These are phyloP conservation scores for Flueggea neowawraea DNA, from an alignment of 441 rosid genomes.

Conservation along the genomic window DNA sequence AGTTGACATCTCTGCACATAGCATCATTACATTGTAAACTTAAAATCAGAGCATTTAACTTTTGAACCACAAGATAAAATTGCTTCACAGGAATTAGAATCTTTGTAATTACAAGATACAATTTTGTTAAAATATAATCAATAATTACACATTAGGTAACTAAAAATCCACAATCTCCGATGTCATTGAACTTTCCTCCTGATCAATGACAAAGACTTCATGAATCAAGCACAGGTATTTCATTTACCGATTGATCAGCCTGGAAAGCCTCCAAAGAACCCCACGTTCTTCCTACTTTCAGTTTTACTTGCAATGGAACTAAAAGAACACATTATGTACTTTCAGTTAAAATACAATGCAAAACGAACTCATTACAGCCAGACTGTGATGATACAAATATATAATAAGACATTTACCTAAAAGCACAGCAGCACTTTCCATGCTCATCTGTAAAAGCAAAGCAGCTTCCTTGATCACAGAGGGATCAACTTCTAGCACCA, in stretches of 20 bases:
- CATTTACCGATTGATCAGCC: slow-evolving; percentile 33
- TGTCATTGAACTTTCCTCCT: slow-evolving; percentile 1
- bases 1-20: too few relatives aligned
- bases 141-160: slow-evolving; percentile 1
- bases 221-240: slow-evolving; percentile 17
- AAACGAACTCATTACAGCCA: background rate
- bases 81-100: too few relatives aligned
- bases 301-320: slow-evolving; percentile 91
- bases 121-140: background rate
- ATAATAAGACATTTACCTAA: slow-evolving; percentile 43
- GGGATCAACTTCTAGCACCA: slow-evolving; percentile 88
- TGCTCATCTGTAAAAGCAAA: slow-evolving; percentile 55
- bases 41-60: too few relatives aligned
- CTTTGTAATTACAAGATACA: background rate
- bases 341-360: slow-evolving; percentile 5
- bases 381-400: background rate
- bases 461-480: slow-evolving; percentile 76
- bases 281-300: slow-evolving; percentile 93
- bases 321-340: slow-evolving; percentile 18
- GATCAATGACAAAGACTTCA: slow-evolving; percentile 9
- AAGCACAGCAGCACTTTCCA: slow-evolving; percentile 84
- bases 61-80: background rate
- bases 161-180: slow-evolving; percentile 8
- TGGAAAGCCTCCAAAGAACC: slow-evolving; percentile 76
- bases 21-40: background rate